Base-by-base conservation (phyloP, 345 rosid species). In the Firmiana major region DNA sequence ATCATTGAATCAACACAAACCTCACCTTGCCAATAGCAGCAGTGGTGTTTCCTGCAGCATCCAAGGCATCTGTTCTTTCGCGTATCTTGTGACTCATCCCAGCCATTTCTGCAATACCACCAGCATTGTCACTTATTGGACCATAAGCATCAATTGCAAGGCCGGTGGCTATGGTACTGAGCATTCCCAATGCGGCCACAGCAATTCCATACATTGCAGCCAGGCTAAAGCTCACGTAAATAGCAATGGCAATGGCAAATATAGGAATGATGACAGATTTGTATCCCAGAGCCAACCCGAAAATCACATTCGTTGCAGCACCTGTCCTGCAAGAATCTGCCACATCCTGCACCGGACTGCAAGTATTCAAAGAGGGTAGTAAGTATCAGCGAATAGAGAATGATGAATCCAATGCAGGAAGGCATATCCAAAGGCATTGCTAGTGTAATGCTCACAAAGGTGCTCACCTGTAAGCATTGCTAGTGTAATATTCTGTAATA, bases 181-280 rank as follows among this genome's bases (percentile, higher is more conserved):
- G 88, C 93, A 90, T 90, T 71, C 91, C 93, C 63, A 90, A 81
- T n/a, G 91, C 90, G 75, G 91, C 83, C 28, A 90, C 80, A 0
- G 90, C 87, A n/a, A 90, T 84, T 22, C 93, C 93, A 19, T 90
- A 88, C 93, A 90, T 90, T 10, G 90, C 89, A 31, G 91, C 93
- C 79, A 88, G 73, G 75, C 90, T 90, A 57, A 90, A 90, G 88
- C 93, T 90, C 63, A 81, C 88, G 43, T 87, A 90, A 22, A 83
- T 83, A 26, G 90, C 86, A 58, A 83, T 6, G 46, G 91, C 91
- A 67, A 90, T 88, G 17, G 90, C 83, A 26, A 89, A 89, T 55
- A 89, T 85, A 28, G 93, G 93, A 64, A 89, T 82, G 81, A 87
- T 87, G 86, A 87, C 92, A 0, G 89, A 89, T 77, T 89, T 87